Base-by-base conservation (phyloP, 2,329 filamentous ascomycete species). In the Ploettnerulaceae sp. region DNA sequence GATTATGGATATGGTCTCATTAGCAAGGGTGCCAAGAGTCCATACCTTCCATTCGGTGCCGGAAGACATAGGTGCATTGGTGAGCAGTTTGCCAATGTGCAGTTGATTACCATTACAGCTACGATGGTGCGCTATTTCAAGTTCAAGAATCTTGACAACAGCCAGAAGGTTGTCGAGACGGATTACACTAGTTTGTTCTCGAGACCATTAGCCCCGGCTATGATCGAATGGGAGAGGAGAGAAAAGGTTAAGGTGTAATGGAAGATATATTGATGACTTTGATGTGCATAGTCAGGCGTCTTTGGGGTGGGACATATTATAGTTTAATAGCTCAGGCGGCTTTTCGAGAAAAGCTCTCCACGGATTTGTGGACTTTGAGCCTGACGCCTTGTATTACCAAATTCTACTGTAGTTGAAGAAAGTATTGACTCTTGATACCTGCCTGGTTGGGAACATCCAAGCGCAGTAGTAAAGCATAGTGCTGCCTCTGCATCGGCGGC, bases 1-100 rank as follows among this genome's bases (percentile, higher is more conserved):
- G 91, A 96, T 66, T 96, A 96, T 65, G 91, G 91, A 25, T 96
- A 95, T 67, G 91, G 91, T 52, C 73, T 95, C 40, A 86, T 96
- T 57, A 90, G 81, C 75, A 95, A 96, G 74, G 91, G 91, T 46
- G 84, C 88, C 11, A 81, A 80, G 49, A 94, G 86, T 42, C 90
- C 91, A 0, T 97, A 96, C 66, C 79, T 97, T 37, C 91, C 91
- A 2, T 97, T 97, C 64, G 91, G 91, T 48, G 91, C 90, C 22
- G 91, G 91, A 32, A 77, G 91, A 57, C 91, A 97, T 69, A 77
- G 91, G 56, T 97, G 91, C 69, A 96, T 97, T 63, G 91, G 91
- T 56, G 91, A 97, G 74, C 89, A 95, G 63, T 97, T 96, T 66
- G 91, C 91, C 57, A 95, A 94, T 65, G 76, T 94, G 48, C 91